A percentile compares a stretch with the other conserved stretches of the same genome.
These are phyloP conservation scores for Dactylellina drechsleri DNA, from an alignment of 2,329 filamentous ascomycete genomes.

Conservation along the genomic window DNA sequence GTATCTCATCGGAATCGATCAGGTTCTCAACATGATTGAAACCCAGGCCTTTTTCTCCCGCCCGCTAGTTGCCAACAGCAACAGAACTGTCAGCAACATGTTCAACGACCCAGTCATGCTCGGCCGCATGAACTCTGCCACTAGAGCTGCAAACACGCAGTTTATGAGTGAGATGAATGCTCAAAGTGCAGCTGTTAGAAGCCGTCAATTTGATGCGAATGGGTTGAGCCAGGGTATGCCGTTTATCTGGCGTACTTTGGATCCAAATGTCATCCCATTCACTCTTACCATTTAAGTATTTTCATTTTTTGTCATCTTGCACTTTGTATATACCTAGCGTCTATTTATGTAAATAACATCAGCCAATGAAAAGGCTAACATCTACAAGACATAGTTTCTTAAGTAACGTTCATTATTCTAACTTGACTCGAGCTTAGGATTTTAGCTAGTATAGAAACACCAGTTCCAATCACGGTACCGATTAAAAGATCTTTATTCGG, in stretches of 20 bases:
- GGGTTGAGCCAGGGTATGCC: constrained; percentile 66
- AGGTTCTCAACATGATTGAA: constrained; percentile 61
- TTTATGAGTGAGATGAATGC: constrained; percentile 62
- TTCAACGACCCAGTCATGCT: constrained; percentile 62
- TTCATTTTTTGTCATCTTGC: background rate
- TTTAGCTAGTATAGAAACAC: too few relatives aligned
- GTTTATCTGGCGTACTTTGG: constrained; percentile 62
- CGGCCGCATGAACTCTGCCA: constrained; percentile 59
- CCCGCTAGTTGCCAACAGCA: constrained; percentile 61
- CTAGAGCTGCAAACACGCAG: constrained; percentile 59
- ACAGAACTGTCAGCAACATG: constrained; percentile 63
- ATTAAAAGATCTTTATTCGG: too few relatives aligned
- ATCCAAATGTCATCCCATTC: constrained; percentile 56
- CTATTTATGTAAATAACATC: too few relatives aligned
- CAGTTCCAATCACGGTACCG: too few relatives aligned
- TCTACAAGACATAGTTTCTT: too few relatives aligned
- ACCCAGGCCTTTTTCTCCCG: constrained; percentile 63
- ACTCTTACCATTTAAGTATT: constrained; percentile 37
- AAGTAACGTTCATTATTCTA: too few relatives aligned
- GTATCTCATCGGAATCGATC: constrained; percentile 60
- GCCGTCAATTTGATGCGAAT: constrained; percentile 62
- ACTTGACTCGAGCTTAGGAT: too few relatives aligned
- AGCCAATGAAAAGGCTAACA: too few relatives aligned
- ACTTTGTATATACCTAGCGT: background rate
- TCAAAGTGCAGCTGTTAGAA: constrained; percentile 62